Evolutionary conservation across 257 asterid genomes (phyloP).

Genomic region (Lantana camara): DNA sequence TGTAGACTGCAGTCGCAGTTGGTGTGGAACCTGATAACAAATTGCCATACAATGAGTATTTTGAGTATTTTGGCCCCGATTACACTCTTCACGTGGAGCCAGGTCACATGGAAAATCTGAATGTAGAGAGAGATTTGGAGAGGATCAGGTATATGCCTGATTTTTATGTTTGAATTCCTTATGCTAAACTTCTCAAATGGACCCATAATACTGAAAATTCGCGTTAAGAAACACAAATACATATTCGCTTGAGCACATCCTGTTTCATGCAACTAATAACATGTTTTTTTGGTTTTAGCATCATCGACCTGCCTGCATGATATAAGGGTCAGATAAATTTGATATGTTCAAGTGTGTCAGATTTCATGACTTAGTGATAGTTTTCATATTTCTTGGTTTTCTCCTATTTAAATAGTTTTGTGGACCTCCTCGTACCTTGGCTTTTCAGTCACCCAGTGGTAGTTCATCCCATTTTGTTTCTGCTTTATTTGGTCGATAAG

Average conservation of each 20-base stretch:
- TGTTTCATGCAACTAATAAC: not conserved
- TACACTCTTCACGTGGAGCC: slow-evolving; percentile 66
- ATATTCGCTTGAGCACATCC: not conserved
- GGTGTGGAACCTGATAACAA: slow-evolving; percentile 70
- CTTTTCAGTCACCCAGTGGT: not conserved
- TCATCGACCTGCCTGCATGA: not conserved
- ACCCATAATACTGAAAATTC: not conserved
- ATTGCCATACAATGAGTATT: slow-evolving; percentile 70
- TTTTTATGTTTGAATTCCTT: not conserved
- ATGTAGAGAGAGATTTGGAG: slow-evolving; percentile 56
- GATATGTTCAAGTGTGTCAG: not conserved
- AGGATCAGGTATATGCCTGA: slow-evolving; percentile 48
- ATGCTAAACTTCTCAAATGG: not conserved
- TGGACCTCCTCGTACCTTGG: not conserved
- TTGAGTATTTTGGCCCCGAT: slow-evolving; percentile 77
- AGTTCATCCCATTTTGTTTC: not conserved
- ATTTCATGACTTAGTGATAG: not conserved
- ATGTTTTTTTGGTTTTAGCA: not conserved
- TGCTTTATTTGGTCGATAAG: too few relatives aligned
- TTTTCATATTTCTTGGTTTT: not conserved
- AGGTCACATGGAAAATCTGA: slow-evolving; percentile 52
- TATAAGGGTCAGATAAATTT: too few relatives aligned
- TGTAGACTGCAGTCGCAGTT: slow-evolving; percentile 80
- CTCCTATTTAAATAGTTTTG: not conserved
- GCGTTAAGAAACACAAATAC: too few relatives aligned